These are phyloP conservation scores for Monosporascus sp. DNA, from an alignment of 2,329 filamentous ascomycete species.

Conservation along the genomic window DNA sequence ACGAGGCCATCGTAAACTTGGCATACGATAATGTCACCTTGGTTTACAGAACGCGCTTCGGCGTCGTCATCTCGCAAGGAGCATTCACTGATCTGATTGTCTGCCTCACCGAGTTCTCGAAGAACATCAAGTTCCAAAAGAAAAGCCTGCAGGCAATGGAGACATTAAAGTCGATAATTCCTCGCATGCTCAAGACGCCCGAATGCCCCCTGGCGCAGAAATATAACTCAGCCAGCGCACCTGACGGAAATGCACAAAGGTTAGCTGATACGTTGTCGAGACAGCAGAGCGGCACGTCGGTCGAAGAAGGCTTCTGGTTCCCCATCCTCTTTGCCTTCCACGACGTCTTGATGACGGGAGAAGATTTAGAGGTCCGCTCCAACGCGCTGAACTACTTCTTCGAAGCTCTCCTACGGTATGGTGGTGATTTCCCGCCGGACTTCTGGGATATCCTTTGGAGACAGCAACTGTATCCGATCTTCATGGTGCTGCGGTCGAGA, in stretches of 20 bases:
- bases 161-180: conserved; percentile 86
- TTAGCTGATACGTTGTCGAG: conserved; percentile 39
- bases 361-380: conserved; percentile 92
- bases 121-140: conserved; percentile 98
- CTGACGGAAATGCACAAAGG: conserved; percentile 33
- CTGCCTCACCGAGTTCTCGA: conserved; percentile 96
- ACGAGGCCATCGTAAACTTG: conserved; percentile 93
- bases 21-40: conserved; percentile 96
- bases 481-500: conserved; percentile 93
- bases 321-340: conserved; percentile 97
- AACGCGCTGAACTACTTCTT: conserved; percentile 94
- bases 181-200: conserved; percentile 90
- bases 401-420: conserved; percentile 84
- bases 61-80: conserved; percentile 91
- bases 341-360: conserved; percentile 97
- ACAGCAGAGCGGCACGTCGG: conserved; percentile 72
- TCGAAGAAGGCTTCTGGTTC: conserved; percentile 98
- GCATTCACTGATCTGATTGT: conserved; percentile 96
- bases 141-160: conserved; percentile 96
- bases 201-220: conserved; percentile 85
- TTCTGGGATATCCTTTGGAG: conserved; percentile 99
- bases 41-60: conserved; percentile 92
- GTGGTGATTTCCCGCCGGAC: conserved; percentile 82
- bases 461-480: conserved; percentile 95
- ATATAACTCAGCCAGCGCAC: conserved; percentile 30